These are phyloP conservation scores for Cunninghamia lanceolata DNA, from an alignment of 75 land plant species.

Conservation along the genomic window DNA sequence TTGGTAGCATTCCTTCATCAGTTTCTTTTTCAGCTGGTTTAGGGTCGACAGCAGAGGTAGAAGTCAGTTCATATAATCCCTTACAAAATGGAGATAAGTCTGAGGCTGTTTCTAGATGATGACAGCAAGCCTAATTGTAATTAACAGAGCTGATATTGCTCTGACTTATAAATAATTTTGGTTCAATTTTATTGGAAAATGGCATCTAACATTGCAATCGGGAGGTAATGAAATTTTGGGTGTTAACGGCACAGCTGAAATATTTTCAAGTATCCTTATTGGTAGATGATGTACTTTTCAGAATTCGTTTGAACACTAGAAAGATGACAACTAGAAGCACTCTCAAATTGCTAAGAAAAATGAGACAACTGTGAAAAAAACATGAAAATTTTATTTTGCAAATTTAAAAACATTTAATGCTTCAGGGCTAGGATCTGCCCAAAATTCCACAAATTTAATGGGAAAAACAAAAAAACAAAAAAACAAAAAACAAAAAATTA, in stretches of 20 bases:
- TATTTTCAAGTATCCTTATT: not conserved
- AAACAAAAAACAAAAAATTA: too few species aligned
- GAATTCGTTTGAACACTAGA: not conserved
- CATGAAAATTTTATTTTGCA: not conserved
- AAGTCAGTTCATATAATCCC: not conserved
- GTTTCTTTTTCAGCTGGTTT: conserved; percentile 4
- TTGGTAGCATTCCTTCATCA: conserved; percentile 7
- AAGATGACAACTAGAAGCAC: not conserved
- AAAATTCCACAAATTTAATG: too few species aligned
- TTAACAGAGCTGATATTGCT: not conserved
- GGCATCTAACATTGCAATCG: not conserved
- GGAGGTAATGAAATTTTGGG: not conserved
- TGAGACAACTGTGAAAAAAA: not conserved
- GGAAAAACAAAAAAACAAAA: too few species aligned
- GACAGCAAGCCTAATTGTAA: not conserved
- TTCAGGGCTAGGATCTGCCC: too few species aligned
- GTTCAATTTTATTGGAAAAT: not conserved
- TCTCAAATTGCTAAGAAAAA: not conserved
- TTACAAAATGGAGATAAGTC: conserved; percentile 11
- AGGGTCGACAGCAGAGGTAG: not conserved
- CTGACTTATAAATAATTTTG: not conserved
- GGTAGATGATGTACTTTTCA: not conserved
- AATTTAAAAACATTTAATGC: too few species aligned
- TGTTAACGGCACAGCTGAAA: not conserved
- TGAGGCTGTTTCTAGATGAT: not conserved